Conservation (phyloP, 257 asterid genomes). For the Lithospermum erythrorhizon region DNA sequence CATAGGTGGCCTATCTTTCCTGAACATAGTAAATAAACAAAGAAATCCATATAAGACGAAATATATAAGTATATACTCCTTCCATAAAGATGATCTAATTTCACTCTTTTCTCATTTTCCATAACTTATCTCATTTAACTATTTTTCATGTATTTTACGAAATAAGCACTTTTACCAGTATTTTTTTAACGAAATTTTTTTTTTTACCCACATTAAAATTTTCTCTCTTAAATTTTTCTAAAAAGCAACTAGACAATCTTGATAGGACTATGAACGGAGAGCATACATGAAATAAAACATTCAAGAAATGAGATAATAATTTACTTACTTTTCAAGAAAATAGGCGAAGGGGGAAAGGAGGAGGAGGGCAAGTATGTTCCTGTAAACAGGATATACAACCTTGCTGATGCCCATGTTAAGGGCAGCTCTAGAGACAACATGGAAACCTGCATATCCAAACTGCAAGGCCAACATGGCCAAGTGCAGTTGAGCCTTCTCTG, state of each 20-base stretch:
- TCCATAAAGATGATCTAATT: too few species aligned
- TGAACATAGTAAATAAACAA: constrained; percentile 18
- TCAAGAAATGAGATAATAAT: background rate
- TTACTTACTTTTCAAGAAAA: constrained; percentile 73
- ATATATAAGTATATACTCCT: too few species aligned
- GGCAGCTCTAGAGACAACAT: constrained; percentile 85
- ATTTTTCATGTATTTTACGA: too few species aligned
- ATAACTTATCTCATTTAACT: too few species aligned
- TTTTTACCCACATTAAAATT: too few species aligned
- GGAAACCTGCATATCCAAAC: constrained; percentile 96
- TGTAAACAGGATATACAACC: constrained; percentile 82
- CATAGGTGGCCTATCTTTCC: constrained; percentile 91
- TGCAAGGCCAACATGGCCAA: constrained; percentile 81
- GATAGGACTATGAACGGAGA: too few species aligned
- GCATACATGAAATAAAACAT: too few species aligned
- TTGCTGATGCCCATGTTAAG: constrained; percentile 99
- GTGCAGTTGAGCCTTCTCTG: constrained; percentile 83
- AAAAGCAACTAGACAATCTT: too few species aligned
- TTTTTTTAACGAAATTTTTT: too few species aligned
- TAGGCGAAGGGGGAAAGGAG: constrained; percentile 94
- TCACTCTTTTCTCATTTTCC: too few species aligned
- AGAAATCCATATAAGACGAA: background rate
- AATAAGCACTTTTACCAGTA: too few species aligned
- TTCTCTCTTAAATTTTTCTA: too few species aligned
- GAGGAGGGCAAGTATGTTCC: constrained; percentile 85